Percentiles rank a stretch among this genome's conserved stretches.
phyloP scores from a whole-genome alignment of 2,329 filamentous ascomycete genomes.

The Talaromyces atroroseus region DNA sequence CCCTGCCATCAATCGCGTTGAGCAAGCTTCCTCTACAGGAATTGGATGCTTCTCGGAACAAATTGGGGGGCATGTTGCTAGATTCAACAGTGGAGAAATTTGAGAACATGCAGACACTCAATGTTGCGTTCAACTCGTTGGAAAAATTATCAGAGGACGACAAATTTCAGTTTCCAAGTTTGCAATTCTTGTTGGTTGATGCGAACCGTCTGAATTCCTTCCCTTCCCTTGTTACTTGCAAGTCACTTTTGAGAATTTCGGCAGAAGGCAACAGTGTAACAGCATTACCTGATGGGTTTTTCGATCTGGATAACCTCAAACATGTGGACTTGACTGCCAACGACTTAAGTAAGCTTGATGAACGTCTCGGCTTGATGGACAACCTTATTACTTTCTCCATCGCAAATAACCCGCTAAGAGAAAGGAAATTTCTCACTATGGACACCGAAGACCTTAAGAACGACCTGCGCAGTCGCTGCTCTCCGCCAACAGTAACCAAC shows the following conservation, averaged over 20 bases:
- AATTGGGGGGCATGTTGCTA: constrained; percentile 67
- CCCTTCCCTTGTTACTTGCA: constrained; percentile 71
- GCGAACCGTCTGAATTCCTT: constrained; percentile 71
- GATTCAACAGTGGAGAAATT: constrained; percentile 55
- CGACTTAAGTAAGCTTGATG: constrained; percentile 68
- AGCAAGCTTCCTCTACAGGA: constrained; percentile 66
- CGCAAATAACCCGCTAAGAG: constrained; percentile 81
- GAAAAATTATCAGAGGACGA: constrained; percentile 46
- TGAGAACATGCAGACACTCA: constrained; percentile 64
- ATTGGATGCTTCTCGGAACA: constrained; percentile 71
- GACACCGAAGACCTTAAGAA: constrained; percentile 75
- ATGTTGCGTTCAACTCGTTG: constrained; percentile 72
- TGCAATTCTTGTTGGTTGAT: constrained; percentile 71
- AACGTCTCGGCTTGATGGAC: constrained; percentile 74
- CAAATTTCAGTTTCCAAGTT: constrained; percentile 59
- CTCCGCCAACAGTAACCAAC: constrained; percentile 33
- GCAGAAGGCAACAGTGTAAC: constrained; percentile 78
- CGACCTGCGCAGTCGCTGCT: constrained; percentile 60
- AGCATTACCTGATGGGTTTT: constrained; percentile 70
- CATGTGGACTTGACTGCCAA: constrained; percentile 83
- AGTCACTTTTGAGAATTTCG: constrained; percentile 64
- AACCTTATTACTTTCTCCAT: constrained; percentile 68
- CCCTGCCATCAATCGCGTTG: constrained; percentile 65
- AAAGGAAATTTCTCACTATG: constrained; percentile 79
- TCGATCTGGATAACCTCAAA: constrained; percentile 60